Base-by-base conservation (phyloP, 2,329 filamentous ascomycete species). In the Trichoderma sp. region DNA sequence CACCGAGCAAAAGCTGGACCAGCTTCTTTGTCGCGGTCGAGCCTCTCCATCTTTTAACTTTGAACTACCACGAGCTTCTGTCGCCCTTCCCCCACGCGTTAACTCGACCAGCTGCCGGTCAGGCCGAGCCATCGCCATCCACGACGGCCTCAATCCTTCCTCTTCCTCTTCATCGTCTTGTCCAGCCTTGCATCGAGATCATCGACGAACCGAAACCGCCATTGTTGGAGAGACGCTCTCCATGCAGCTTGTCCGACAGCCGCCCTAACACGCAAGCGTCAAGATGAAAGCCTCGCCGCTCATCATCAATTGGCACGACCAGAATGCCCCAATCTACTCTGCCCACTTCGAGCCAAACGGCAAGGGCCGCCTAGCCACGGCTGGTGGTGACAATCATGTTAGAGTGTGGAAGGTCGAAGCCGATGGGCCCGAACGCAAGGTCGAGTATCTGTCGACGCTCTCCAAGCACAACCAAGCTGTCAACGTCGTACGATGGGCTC, bases 241-340 rank as follows among this genome's bases (percentile, higher is more conserved):
- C 75, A 81, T 81, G 80, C 79, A 73, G 77, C 76, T 76, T 75
- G 72, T 75, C 72, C 73, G 69, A 71, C 75, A 68, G 71, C 77
- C 75, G 61, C 76, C 76, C 58, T 76, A 76, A 75, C 72, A 74
- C 64, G 62, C 72, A 70, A 71, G 76, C 77, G 79, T 79, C 82
- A 86, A 82, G 80, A 99, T 99, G 96, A 98, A 97, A 88, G 95
- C 94, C 80, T 92, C 94, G 79, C 95, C 96, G 77, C 88, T 99
- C 77, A 95, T 98, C 80, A 95, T 99, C 84, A 94, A 97, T 86
- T 99, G 96, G 96, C 97, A 99, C 84, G 93, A 98, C 82, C 93
- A 97, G 80, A 97, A 97, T 84, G 91, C 93, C 77, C 96, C 96
- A 72, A 95, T 99, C 81, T 99, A 98, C 85, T 98, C 95, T 57